Base-by-base conservation (phyloP, 1,284 basidiomycete species). In the Takashimella tepidaria region DNA sequence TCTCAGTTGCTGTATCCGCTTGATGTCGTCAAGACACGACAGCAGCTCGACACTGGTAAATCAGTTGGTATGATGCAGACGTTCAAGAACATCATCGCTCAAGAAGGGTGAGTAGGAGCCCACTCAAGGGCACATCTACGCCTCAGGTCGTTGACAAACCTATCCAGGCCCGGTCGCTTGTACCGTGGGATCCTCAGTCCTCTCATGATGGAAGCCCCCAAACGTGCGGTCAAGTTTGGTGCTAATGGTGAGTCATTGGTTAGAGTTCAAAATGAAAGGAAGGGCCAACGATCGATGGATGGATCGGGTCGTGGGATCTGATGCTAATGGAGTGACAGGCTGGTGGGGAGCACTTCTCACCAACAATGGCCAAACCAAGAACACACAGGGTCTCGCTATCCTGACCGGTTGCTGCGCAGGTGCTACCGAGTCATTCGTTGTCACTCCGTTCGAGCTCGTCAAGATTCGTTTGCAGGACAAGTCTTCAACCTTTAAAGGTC, bases 391-490 rank as follows among this genome's bases (percentile, higher is more conserved):
- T 4, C 74, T 98, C 25, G 90, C 92, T 6, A 82, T 95, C 59
- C 66, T 92, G 46, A 99, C 96, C 0, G 95, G 95, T 4, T 93
- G 89, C 68, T 85, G 83, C 47, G 95, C 95, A 3, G 95, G 96
- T 59, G 95, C 93, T 3, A 97, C 92, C 20, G 95, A 98, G 80
- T 89, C 87, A 61, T 84, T 96, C 65, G 86, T 79, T 47, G 79
- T 81, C 47, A 92, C 96, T 2, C 93, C 93, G 0, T 98, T 98
- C 65, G 93, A 98, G 76, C 84, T 97, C 21, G 93, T 98, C 64
- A 98, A 98, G 78, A 96, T 98, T 76, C 61, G 90, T 66, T 77
- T 98, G 53, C 95, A 98, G 78, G 92, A 95, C 76, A 93, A 95
- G 76, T 79, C 82, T 21, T 89, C 88, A 63, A 89, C 85, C 0